A percentile compares a stretch with the other conserved stretches of the same genome.
Evolutionary conservation across 2,329 filamentous ascomycete species (phyloP).

Genomic region (Pyrenochaeta sp.): DNA sequence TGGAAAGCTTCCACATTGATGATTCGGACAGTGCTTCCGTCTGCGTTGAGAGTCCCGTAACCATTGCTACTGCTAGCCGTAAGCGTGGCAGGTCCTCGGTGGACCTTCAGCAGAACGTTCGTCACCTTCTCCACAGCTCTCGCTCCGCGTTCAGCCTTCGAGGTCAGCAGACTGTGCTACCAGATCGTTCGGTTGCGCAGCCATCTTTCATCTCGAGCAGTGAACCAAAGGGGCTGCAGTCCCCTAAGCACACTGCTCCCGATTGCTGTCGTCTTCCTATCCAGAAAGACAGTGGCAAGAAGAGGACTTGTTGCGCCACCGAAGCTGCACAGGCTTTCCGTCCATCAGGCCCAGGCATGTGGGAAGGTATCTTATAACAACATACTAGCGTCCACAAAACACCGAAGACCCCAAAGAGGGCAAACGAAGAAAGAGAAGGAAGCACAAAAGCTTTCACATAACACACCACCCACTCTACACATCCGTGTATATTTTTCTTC

Average conservation of each 20-base stretch:
- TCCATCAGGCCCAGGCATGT: conserved; percentile 70
- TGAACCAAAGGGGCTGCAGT: conserved; percentile 50
- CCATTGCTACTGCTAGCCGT: conserved; percentile 39
- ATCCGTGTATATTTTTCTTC: conserved; percentile 29
- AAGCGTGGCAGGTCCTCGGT: conserved; percentile 71
- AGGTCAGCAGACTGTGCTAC: conserved; percentile 41
- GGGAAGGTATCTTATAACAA: conserved; percentile 66
- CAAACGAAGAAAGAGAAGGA: conserved; percentile 26
- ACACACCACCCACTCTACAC: conserved; percentile 16
- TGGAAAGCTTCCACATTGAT: conserved; percentile 62
- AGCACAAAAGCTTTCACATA: conserved; percentile 16
- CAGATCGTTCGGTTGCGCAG: conserved; percentile 47
- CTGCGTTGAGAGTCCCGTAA: conserved; percentile 38
- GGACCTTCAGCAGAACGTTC: conserved; percentile 72
- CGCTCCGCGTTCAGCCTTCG: conserved; percentile 52
- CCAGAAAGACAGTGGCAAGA: conserved; percentile 61
- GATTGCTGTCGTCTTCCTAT: conserved; percentile 54
- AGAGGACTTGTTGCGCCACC: conserved; percentile 72
- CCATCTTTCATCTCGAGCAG: conserved; percentile 41
- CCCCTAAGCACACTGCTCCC: conserved; percentile 49
- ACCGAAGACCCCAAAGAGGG: conserved; percentile 26
- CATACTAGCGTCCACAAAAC: conserved; percentile 9
- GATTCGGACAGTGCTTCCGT: conserved; percentile 43
- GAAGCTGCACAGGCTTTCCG: conserved; percentile 63
- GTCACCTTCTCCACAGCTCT: conserved; percentile 63